phyloP scores from a whole-genome alignment of 2,329 filamentous ascomycete genomes.

The Shiraia bambusicola region DNA sequence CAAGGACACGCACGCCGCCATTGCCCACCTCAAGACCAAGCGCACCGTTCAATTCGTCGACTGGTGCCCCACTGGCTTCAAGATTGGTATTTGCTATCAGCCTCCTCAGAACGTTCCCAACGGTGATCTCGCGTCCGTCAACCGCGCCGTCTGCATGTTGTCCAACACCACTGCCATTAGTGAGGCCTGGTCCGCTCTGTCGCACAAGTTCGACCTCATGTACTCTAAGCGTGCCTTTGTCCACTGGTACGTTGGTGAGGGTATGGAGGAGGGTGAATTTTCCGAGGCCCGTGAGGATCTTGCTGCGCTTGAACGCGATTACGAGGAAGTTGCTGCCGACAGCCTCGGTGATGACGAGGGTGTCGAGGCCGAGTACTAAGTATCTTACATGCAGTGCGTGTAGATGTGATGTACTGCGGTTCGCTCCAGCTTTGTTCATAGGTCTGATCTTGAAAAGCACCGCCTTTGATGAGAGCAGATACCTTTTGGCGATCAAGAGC shows the following conservation, averaged over 20 bases:
- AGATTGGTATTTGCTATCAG: slow-evolving; percentile 99
- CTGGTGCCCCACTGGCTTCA: slow-evolving; percentile 99
- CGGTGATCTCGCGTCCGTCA: slow-evolving; percentile 95
- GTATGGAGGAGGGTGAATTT: slow-evolving; percentile 99
- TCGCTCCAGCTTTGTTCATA: slow-evolving; percentile 31
- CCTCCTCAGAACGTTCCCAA: slow-evolving; percentile 93
- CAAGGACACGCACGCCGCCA: slow-evolving; percentile 89
- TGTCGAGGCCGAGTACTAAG: slow-evolving; percentile 87
- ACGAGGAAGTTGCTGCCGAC: slow-evolving; percentile 97
- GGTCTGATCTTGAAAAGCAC: slow-evolving; percentile 23
- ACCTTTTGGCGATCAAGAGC: slow-evolving; percentile 20
- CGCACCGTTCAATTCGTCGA: slow-evolving; percentile 98
- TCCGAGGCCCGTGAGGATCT: slow-evolving; percentile 98
- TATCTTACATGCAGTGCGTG: slow-evolving; percentile 17
- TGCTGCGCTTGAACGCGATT: slow-evolving; percentile 95
- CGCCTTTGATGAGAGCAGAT: slow-evolving; percentile 20
- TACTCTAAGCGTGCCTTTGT: slow-evolving; percentile 99
- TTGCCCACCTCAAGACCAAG: slow-evolving; percentile 98
- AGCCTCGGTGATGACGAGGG: slow-evolving; percentile 85
- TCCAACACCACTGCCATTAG: slow-evolving; percentile 98
- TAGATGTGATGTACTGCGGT: slow-evolving; percentile 22
- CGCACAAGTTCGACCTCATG: slow-evolving; percentile 99
- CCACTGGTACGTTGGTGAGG: slow-evolving; percentile 99
- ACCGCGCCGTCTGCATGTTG: slow-evolving; percentile 98
- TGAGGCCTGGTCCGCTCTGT: slow-evolving; percentile 95